Evolutionary conservation across 306 rosid genomes (phyloP).

Genomic region (Trichosanthes cucumerina): DNA sequence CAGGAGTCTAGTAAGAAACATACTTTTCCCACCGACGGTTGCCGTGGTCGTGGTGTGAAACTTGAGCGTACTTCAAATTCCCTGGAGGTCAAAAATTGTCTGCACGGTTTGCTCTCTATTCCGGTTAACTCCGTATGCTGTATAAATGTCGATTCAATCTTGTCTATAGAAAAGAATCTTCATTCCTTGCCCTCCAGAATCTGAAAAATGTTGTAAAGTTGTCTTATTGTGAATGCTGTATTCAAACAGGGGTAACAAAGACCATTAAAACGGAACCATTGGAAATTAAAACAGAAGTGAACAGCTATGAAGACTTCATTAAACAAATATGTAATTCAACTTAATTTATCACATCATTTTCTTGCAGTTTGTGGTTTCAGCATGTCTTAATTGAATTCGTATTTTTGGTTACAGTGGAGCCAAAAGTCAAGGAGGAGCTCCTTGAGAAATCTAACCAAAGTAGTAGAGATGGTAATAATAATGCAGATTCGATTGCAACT

Average conservation of each 20-base stretch:
- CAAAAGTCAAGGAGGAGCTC: slow-evolving; percentile 14
- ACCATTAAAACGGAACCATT: slow-evolving; percentile 18
- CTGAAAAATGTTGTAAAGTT: background rate
- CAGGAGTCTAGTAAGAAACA: slow-evolving; percentile 7
- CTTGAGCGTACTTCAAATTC: slow-evolving; percentile 1
- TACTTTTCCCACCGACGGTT: slow-evolving; percentile 8
- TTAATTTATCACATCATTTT: background rate
- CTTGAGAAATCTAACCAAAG: slow-evolving; percentile 9
- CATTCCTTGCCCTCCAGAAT: background rate
- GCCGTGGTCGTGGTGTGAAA: slow-evolving; percentile 7
- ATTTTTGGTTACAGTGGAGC: slow-evolving; percentile 23
- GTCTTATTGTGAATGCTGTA: background rate
- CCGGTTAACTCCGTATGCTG: background rate
- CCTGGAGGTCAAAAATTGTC: background rate
- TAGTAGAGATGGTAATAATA: slow-evolving; percentile 13
- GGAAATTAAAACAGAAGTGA: slow-evolving; percentile 15
- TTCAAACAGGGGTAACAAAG: slow-evolving; percentile 25
- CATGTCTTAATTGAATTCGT: background rate
- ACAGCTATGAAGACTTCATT: slow-evolving; percentile 14
- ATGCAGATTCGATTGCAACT: slow-evolving; percentile 6
- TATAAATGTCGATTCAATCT: background rate
- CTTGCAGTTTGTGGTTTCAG: background rate
- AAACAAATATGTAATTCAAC: slow-evolving; percentile 17
- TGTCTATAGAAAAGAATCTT: background rate
- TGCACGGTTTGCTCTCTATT: slow-evolving; percentile 9